A percentile compares a stretch with the other conserved stretches of the same genome.
phyloP scores from a whole-genome alignment of 2,329 filamentous ascomycete genomes.

The Calonectria leucothoes region DNA sequence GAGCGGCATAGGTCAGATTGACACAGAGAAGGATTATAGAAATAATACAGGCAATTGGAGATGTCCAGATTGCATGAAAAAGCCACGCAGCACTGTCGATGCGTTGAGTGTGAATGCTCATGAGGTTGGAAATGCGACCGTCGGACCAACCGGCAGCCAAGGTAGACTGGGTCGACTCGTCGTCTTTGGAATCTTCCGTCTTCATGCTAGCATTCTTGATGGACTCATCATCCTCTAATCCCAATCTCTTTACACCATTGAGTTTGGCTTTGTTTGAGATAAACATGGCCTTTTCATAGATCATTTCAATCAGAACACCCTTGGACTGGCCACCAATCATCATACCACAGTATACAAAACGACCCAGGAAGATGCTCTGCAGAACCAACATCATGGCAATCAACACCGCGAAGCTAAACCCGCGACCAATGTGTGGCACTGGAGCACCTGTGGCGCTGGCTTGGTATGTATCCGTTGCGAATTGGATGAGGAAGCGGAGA shows the following conservation, averaged over 20 bases:
- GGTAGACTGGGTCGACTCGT: slow-evolving; percentile 52
- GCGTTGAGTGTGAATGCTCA: slow-evolving; percentile 95
- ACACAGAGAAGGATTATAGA: slow-evolving; percentile 84
- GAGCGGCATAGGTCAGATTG: slow-evolving; percentile 89
- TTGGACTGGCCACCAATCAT: slow-evolving; percentile 87
- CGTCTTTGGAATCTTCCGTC: slow-evolving; percentile 50
- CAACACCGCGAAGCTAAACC: slow-evolving; percentile 85
- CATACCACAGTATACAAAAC: slow-evolving; percentile 96
- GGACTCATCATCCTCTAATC: slow-evolving; percentile 56
- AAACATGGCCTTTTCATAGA: slow-evolving; percentile 93
- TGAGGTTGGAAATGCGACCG: slow-evolving; percentile 89
- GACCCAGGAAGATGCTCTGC: slow-evolving; percentile 84
- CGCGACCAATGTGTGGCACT: slow-evolving; percentile 76
- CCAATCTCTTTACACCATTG: slow-evolving; percentile 64
- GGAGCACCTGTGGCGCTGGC: slow-evolving; percentile 64
- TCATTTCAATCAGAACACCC: slow-evolving; percentile 83
- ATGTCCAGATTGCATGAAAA: slow-evolving; percentile 92
- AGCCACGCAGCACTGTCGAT: slow-evolving; percentile 88
- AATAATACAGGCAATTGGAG: slow-evolving; percentile 81
- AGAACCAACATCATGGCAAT: slow-evolving; percentile 87
- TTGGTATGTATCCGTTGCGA: slow-evolving; percentile 83
- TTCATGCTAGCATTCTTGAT: slow-evolving; percentile 53
- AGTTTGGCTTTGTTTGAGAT: slow-evolving; percentile 89
- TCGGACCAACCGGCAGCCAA: slow-evolving; percentile 84
- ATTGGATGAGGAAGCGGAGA: slow-evolving; percentile 88